Base-by-base conservation (phyloP, 768 basidiomycete species). In the Lactarius trivialis region DNA sequence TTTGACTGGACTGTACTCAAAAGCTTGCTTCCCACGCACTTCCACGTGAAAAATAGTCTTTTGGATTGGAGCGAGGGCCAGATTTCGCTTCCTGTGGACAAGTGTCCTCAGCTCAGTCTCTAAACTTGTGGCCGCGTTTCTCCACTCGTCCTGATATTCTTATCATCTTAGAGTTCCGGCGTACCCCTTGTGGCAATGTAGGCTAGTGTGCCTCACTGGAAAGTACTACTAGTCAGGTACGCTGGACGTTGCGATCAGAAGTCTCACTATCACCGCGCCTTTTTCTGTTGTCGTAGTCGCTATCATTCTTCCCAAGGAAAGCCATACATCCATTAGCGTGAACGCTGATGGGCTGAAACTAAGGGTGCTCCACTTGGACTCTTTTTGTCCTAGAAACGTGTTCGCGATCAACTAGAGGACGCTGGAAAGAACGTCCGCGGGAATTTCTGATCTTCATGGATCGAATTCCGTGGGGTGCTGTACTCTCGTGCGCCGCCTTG, bases 41-140 rank as follows among this genome's bases (percentile, higher is more conserved):
- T 32, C 79, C 81, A 14, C 77, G 88, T 28, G 82, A 85, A 37
- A 77, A 77, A 56, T 88, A 90, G 17, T 74, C 85, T 1, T 87
- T 91, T 67, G 89, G 91, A 0, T 74, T 91, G 30, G 89, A 91
- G 62, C 80, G 81, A 36, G 79, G 81, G 88, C 30, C 73, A 88
- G 55, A 86, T 88, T 79, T 76, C 89, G 4, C 73, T 92, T 0
- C 78, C 82, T 4, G 76, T 76, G 0, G 73, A 73, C 9, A 72
- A 73, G 4, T 75, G 84, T 14, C 69, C 70, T 2, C 73, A 73
- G 8, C 45, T 88, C 21, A 78, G n/a, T 84, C 36, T 36, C 15
- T 14, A 55, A 60, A 39, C 58, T 64, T 30, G n/a, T 37, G 19
- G 26, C 54, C 15, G 21, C 58, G 15, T 64, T 64, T 51, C 48